A percentile compares a stretch with the other conserved stretches of the same genome.
phyloP scores from a whole-genome alignment of 257 asterid genomes.

The Leptodermis oblonga region DNA sequence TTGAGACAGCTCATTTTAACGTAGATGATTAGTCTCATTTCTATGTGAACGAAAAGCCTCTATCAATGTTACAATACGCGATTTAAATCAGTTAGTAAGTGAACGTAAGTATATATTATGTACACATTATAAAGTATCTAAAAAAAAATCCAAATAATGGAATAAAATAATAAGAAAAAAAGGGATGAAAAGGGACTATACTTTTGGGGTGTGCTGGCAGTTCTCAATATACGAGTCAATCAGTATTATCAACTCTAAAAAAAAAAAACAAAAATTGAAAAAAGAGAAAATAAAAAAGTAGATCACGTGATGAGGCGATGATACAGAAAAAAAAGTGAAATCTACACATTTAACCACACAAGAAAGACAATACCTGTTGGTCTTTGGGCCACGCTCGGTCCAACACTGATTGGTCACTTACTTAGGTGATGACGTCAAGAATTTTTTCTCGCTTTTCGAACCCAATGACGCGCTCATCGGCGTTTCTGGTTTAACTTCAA shows the following conservation, averaged over 20 bases:
- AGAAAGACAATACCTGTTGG: conserved; percentile 22
- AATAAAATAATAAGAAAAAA: background rate
- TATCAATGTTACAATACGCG: no score
- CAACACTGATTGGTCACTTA: conserved; percentile 22
- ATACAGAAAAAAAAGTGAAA: conserved; percentile 4
- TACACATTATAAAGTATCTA: no score
- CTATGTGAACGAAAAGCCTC: no score
- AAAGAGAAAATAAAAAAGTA: no score
- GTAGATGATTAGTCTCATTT: no score
- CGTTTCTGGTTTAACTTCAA: background rate
- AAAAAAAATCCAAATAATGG: background rate
- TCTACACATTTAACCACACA: conserved; percentile 30
- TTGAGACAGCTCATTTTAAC: no score
- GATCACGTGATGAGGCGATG: conserved; percentile 70
- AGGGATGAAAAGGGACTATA: conserved; percentile 16
- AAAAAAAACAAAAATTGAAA: no score
- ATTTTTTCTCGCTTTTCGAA: background rate
- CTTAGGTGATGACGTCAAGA: conserved; percentile 32
- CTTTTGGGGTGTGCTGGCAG: conserved; percentile 32
- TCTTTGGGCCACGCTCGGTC: conserved; percentile 27
- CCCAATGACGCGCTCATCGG: background rate
- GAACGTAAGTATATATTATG: no score
- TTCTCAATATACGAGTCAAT: conserved; percentile 15
- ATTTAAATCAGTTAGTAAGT: no score
- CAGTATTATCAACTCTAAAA: conserved; percentile 12